Evolutionary conservation across 2,329 filamentous ascomycete genomes (phyloP), one percentile per base, ranked within the genome.

Genomic region (Fusarium sp.): DNA sequence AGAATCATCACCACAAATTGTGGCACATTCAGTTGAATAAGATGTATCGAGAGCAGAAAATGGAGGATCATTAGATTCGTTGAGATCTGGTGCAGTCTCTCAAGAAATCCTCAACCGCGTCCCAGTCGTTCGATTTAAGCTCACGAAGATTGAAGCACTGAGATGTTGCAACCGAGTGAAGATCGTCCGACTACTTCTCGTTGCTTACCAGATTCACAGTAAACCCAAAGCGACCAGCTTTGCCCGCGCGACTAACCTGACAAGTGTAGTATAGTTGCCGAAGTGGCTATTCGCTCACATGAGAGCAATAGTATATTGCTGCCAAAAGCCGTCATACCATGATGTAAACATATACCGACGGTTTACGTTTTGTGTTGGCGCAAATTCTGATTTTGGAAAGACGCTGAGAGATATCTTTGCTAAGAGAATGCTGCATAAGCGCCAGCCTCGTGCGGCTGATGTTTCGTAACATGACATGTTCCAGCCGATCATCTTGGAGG

Each of bases 1-100:
- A 15, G 1, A 22, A 18, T 1, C 2, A 9, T 7, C 6, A 5
- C n/a, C 1, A 1, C 11, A 9, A 18, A 12, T 5, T 13, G 0
- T 18, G 7, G 7, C 2, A 24, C 3, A 49, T 18, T 1, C 3
- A 8, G 0, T 3, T 4, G 1, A 11, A 20, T 8, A 1, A 6
- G 15, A 24, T 11, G 2, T 24, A 3, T 24, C 3, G 5, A 35
- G 5, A 7, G 8, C 0, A 15, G 31, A 36, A 22, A 11, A 52
- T 0, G 7, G 17, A 7, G 1, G 5, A 24, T 15, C 5, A 11
- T 12, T 8, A 11, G 31, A 20, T 2, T 15, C 18, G 14, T 3
- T 10, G 31, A 6, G 31, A 36, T 6, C 14, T 35, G 8, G n/a
- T 2, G 8, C 31, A 52, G 5, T 24, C 14, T 36, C n/a, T 52